Base-by-base conservation (phyloP, 2,329 filamentous ascomycete species). In the Aspergillus sojae region DNA sequence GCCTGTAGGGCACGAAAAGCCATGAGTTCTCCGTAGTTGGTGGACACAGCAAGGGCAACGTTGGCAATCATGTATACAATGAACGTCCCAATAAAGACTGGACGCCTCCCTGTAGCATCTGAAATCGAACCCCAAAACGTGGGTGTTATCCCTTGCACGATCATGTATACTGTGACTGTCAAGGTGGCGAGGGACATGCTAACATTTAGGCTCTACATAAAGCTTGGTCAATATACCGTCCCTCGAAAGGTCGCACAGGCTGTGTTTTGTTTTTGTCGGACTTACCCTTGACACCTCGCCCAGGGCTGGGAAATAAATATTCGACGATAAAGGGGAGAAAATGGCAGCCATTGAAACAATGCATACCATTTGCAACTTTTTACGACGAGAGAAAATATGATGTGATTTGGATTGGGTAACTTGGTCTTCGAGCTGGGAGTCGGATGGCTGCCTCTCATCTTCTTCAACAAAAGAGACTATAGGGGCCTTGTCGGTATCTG, bases 91-190 rank as follows among this genome's bases (percentile, higher is more conserved):
- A 79, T 75, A 61, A 81, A 84, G n/a, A 81, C 77, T 0, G 76
- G 73, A 16, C 83, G 77, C 3, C 84, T 78, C 0, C 84, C 84
- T 6, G 80, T 65, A 0, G 74, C 74, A 65, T 86, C 84, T 0
- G 83, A 82, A 10, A 86, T 72, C 0, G 82, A 78, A 9, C 80
- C 81, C 80, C 81, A 85, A 57, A 85, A 74, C 4, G 79, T 74
- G 0, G 84, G 83, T 3, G 82, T 79, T 19, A 85, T 70, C 6
- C 81, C 84, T 71, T 86, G 84, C 4, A 84, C 73, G 57, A 85
- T 76, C 71, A 84, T 80, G 66, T 85, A 86, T 41, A 77, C 64
- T 0, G 78, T 79, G 21, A 79, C 71, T 1, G 78, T 79, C n/a
- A 79, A 64, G 14, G 73, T 76, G 21, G 75, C 68, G 3, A 75